phyloP scores from a whole-genome alignment of 2,329 filamentous ascomycete genomes.

The Metarhizium guizhouense region DNA sequence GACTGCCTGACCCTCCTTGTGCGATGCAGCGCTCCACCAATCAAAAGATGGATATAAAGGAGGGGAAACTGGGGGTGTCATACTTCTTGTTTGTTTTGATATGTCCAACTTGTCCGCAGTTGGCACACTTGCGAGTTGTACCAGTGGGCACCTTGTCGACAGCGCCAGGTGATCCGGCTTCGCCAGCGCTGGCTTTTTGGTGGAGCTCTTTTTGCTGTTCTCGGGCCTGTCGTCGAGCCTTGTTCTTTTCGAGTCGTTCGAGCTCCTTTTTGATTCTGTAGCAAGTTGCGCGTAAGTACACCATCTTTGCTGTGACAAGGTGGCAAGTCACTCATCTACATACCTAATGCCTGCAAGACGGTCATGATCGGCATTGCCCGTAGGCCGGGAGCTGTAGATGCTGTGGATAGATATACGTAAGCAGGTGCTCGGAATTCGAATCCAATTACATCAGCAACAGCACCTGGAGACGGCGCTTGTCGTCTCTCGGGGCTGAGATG shows the following conservation, averaged over 20 bases:
- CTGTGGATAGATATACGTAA: constrained; percentile 33
- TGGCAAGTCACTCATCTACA: constrained; percentile 2
- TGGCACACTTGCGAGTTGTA: constrained; percentile 89
- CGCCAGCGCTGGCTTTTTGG: constrained; percentile 33
- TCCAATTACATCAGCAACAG: constrained; percentile 21
- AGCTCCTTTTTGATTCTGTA: constrained; percentile 52
- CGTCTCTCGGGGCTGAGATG: constrained; percentile 6
- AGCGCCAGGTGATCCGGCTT: constrained; percentile 41
- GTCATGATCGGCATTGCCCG: constrained; percentile 41
- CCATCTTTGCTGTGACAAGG: neutral
- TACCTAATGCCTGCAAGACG: constrained; percentile 36
- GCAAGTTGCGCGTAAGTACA: neutral
- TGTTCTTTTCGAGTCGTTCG: constrained; percentile 79
- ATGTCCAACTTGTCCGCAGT: constrained; percentile 92
- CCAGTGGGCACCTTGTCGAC: constrained; percentile 48
- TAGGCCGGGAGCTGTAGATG: constrained; percentile 40
- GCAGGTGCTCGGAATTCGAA: constrained; percentile 24
- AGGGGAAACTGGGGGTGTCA: constrained; percentile 24
- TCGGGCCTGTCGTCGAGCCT: constrained; percentile 78
- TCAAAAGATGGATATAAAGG: constrained; percentile 21
- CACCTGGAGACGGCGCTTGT: constrained; percentile 20
- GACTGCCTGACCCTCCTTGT: constrained; percentile 7
- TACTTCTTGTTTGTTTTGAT: constrained; percentile 99
- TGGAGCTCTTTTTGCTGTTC: constrained; percentile 75
- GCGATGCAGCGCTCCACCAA: constrained; percentile 19